A percentile compares a stretch with the other conserved stretches of the same genome.
Evolutionary conservation across 1,284 basidiomycete genomes (phyloP).

Genomic region (Mycena citricolor): DNA sequence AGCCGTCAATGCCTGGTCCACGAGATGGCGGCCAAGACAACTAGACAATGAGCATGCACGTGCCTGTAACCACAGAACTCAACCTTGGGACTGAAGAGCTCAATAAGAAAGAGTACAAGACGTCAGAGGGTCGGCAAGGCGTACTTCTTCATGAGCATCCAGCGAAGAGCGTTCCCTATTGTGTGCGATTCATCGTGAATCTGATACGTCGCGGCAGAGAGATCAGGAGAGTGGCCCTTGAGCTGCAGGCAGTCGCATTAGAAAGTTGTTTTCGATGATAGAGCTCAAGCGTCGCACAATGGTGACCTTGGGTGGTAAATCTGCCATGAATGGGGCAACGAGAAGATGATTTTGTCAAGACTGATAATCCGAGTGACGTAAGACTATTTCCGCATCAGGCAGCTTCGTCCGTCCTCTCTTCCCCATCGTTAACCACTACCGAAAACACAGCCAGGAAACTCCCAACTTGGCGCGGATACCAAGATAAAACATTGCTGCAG

Average conservation of each 20-base stretch:
- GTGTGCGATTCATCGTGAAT: constrained; percentile 95
- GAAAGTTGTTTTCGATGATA: neutral
- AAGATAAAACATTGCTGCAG: neutral
- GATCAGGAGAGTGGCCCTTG: constrained; percentile 77
- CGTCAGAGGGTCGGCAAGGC: too few species aligned
- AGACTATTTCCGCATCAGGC: neutral
- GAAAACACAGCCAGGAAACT: neutral
- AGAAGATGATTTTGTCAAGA: neutral
- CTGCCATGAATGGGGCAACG: constrained; percentile 34
- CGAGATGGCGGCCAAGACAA: constrained; percentile 11
- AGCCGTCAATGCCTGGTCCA: constrained; percentile 8
- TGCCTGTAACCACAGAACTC: constrained; percentile 98
- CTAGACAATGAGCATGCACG: constrained; percentile 27
- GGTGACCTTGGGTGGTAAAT: constrained; percentile 52
- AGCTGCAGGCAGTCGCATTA: constrained; percentile 43
- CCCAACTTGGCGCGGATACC: neutral
- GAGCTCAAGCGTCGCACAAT: constrained; percentile 40
- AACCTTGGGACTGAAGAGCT: constrained; percentile 79
- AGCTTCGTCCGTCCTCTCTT: neutral
- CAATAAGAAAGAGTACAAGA: constrained; percentile 9
- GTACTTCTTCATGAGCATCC: constrained; percentile 99
- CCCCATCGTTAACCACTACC: neutral
- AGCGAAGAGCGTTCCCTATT: constrained; percentile 90
- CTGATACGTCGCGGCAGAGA: constrained; percentile 90
- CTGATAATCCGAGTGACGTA: constrained; percentile 1